phyloP scores from a whole-genome alignment of 225 moss, liverwort and hornwort species.

The Climacium dendroides region DNA sequence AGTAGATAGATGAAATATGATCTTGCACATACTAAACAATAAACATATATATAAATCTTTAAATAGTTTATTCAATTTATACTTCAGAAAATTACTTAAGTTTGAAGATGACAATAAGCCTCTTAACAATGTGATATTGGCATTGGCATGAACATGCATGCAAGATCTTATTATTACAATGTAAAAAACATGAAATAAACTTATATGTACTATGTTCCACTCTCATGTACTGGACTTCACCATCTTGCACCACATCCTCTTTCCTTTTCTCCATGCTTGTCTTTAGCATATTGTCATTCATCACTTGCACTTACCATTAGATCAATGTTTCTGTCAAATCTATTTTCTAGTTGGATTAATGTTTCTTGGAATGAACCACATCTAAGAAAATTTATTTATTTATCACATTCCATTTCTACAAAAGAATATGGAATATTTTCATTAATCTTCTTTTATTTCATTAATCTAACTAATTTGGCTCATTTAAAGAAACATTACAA shows the following conservation, averaged over 20 bases:
- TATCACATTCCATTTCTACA: background rate
- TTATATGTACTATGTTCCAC: accelerated
- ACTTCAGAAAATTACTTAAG: too few relatives aligned
- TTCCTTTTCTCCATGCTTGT: background rate
- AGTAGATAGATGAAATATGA: background rate
- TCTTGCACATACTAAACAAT: background rate
- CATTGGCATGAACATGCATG: background rate
- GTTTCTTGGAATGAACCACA: background rate
- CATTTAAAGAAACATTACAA: too few relatives aligned
- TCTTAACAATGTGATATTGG: background rate
- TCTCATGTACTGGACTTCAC: background rate
- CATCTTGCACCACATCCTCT: background rate
- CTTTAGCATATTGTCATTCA: background rate
- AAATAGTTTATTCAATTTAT: background rate
- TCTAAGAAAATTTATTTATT: background rate
- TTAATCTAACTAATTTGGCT: too few relatives aligned
- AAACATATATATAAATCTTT: background rate
- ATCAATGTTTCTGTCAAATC: background rate
- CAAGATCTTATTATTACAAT: background rate
- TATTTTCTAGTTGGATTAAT: background rate
- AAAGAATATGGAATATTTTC: too few relatives aligned
- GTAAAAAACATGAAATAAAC: background rate
- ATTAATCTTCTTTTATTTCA: too few relatives aligned
- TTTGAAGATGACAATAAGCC: background rate
- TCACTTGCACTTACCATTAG: background rate